Percentiles rank a stretch among this genome's conserved stretches.
These are phyloP conservation scores for Dactylellina leptospora DNA, from an alignment of 2,329 filamentous ascomycete species.

Conservation along the genomic window DNA sequence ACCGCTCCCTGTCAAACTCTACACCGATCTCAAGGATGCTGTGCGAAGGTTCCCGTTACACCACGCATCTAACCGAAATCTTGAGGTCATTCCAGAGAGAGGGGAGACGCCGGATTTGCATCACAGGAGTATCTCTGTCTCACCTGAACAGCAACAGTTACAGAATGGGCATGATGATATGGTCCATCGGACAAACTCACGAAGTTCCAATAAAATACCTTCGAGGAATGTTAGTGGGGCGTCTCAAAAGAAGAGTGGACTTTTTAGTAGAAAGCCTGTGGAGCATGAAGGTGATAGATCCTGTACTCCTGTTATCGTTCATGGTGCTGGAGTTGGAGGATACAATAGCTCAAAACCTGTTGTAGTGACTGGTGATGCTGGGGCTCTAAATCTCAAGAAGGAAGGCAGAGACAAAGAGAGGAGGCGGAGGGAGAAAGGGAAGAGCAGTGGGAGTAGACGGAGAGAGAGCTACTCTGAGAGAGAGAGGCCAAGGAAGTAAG, in stretches of 20 bases:
- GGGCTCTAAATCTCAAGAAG: slow-evolving; percentile 23
- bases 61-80: slow-evolving; percentile 23
- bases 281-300: slow-evolving; percentile 28
- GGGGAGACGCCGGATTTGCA: slow-evolving; percentile 27
- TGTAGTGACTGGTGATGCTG: slow-evolving; percentile 20
- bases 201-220: slow-evolving; percentile 29
- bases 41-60: slow-evolving; percentile 38
- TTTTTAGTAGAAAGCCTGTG: slow-evolving; percentile 40
- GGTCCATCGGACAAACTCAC: slow-evolving; percentile 26
- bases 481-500: slow-evolving; percentile 31
- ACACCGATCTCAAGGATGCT: slow-evolving; percentile 32
- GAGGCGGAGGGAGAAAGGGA: slow-evolving; percentile 22
- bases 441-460: slow-evolving; percentile 24
- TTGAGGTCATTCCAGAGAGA: slow-evolving; percentile 37
- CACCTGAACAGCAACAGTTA: slow-evolving; percentile 16
- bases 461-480: slow-evolving; percentile 34
- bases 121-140: slow-evolving; percentile 16
- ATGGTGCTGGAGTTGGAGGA: slow-evolving; percentile 29
- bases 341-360: slow-evolving; percentile 46
- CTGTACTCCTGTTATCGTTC: slow-evolving; percentile 37
- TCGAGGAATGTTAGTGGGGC: slow-evolving; percentile 33
- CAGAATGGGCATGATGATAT: slow-evolving; percentile 16
- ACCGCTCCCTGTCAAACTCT: slow-evolving; percentile 33
- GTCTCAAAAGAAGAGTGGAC: slow-evolving; percentile 36
- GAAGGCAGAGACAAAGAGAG: slow-evolving; percentile 34